Evolutionary conservation across 2,329 filamentous ascomycete species (phyloP).

Genomic region (Sclerotinia glacialis): DNA sequence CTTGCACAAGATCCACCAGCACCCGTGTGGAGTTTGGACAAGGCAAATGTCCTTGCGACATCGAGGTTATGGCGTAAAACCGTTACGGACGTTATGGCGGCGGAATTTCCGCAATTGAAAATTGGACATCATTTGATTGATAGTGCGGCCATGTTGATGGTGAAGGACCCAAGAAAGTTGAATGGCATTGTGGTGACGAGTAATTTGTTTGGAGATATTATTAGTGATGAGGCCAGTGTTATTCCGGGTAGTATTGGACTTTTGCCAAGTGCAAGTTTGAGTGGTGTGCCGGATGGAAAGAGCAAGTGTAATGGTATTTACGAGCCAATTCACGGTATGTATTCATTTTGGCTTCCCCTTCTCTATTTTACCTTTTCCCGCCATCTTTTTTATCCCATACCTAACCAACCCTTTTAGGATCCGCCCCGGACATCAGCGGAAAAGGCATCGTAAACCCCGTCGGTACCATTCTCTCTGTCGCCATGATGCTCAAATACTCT

Average conservation of each 20-base stretch:
- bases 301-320: constrained; percentile 89
- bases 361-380: neutral
- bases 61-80: constrained; percentile 86
- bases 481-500: constrained; percentile 96
- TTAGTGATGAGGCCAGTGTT: constrained; percentile 90
- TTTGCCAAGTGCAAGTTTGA: constrained; percentile 82
- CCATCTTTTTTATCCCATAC: neutral
- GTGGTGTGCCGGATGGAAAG: constrained; percentile 82
- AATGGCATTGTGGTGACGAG: constrained; percentile 91
- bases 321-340: constrained; percentile 88
- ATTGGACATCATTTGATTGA: constrained; percentile 90
- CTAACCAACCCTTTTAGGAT: constrained; percentile 51
- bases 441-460: constrained; percentile 90
- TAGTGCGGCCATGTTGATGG: constrained; percentile 94
- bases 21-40: constrained; percentile 84
- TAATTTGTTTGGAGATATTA: constrained; percentile 95
- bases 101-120: constrained; percentile 84
- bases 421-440: constrained; percentile 89
- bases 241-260: constrained; percentile 90
- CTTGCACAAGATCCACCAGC: constrained; percentile 71
- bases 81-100: constrained; percentile 77
- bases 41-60: constrained; percentile 94
- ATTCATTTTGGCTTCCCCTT: neutral
- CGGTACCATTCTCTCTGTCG: constrained; percentile 85
- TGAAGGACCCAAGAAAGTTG: constrained; percentile 84